phyloP scores from a whole-genome alignment of 805 yeast genomes.

The Candida orba region DNA sequence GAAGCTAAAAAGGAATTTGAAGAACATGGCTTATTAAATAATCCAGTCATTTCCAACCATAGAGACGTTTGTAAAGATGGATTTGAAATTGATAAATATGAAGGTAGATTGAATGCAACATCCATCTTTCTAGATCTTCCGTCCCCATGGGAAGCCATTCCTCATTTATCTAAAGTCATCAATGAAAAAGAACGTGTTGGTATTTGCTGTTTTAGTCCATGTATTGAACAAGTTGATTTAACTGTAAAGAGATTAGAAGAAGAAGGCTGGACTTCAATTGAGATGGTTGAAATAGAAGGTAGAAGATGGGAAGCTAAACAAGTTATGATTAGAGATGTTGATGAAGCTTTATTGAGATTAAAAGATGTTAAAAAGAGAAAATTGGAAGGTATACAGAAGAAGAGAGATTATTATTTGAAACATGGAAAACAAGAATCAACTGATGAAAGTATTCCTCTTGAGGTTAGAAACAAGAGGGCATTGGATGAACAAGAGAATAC shows the following conservation, averaged over 20 bases:
- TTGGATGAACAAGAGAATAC: conserved; percentile 19
- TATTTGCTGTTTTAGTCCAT: conserved; percentile 94
- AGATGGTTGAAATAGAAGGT: conserved; percentile 87
- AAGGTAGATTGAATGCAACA: conserved; percentile 47
- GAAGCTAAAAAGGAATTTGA: conserved; percentile 77
- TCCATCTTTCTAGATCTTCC: conserved; percentile 88
- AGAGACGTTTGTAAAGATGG: conserved; percentile 91
- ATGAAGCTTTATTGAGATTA: conserved; percentile 73
- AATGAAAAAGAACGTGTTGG: conserved; percentile 47
- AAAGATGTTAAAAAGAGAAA: conserved; percentile 73
- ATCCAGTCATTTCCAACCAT: conserved; percentile 61
- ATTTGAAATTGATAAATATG: conserved; percentile 44
- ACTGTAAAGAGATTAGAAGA: conserved; percentile 69
- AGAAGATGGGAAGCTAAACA: conserved; percentile 85
- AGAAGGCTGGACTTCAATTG: conserved; percentile 78
- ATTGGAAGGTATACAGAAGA: conserved; percentile 54
- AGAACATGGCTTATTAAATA: conserved; percentile 55
- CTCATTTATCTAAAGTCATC: conserved; percentile 54
- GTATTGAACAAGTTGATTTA: conserved; percentile 92
- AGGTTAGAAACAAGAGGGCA: conserved; percentile 22
- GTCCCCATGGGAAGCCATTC: conserved; percentile 94
- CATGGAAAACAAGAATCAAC: conserved; percentile 18
- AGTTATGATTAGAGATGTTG: conserved; percentile 75
- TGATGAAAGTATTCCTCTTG: conserved; percentile 14
- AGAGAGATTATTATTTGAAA: conserved; percentile 28